Conservation (phyloP, 1,284 basidiomycete genomes). For the Mycosarcoma maydis region DNA sequence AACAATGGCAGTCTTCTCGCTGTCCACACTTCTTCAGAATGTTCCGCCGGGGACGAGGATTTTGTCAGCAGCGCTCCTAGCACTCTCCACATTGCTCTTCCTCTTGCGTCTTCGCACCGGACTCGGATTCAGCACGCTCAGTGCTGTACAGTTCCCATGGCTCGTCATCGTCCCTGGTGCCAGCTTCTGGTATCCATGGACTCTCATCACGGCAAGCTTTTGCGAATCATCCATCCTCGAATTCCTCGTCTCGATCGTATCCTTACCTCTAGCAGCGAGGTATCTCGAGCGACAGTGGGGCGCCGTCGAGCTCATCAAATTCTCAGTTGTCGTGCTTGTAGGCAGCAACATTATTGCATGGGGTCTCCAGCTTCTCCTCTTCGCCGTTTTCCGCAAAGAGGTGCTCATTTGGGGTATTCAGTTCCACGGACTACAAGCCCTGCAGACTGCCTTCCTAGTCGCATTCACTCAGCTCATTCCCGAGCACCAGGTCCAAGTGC, state of each 20-base stretch:
- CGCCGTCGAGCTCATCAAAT: slow-evolving; percentile 82
- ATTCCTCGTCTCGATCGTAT: slow-evolving; percentile 80
- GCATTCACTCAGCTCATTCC: slow-evolving; percentile 97
- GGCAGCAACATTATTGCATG: slow-evolving; percentile 60
- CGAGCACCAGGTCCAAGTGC: slow-evolving; percentile 93
- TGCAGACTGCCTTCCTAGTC: slow-evolving; percentile 90
- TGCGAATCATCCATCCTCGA: slow-evolving; percentile 86
- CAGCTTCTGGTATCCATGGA: slow-evolving; percentile 88
- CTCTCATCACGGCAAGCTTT: slow-evolving; percentile 83
- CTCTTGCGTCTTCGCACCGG: slow-evolving; percentile 50
- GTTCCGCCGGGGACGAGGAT: slow-evolving; percentile 38
- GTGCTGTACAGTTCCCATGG: slow-evolving; percentile 74
- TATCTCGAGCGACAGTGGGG: slow-evolving; percentile 97
- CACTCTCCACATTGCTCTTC: slow-evolving; percentile 41
- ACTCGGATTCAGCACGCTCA: slow-evolving; percentile 66
- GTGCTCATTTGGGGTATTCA: slow-evolving; percentile 75
- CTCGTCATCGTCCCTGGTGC: slow-evolving; percentile 85
- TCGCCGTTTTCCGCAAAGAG: slow-evolving; percentile 55
- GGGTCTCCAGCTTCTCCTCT: slow-evolving; percentile 55
- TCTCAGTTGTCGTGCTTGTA: slow-evolving; percentile 75
- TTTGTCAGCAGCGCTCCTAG: slow-evolving; percentile 39
- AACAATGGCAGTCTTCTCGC: slow-evolving; percentile 49
- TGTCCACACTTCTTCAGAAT: slow-evolving; percentile 42
- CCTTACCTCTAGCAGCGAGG: slow-evolving; percentile 82
- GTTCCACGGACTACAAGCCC: slow-evolving; percentile 89